phyloP scores from a whole-genome alignment of 2,329 filamentous ascomycete genomes.

The Keithomyces neogunnii region DNA sequence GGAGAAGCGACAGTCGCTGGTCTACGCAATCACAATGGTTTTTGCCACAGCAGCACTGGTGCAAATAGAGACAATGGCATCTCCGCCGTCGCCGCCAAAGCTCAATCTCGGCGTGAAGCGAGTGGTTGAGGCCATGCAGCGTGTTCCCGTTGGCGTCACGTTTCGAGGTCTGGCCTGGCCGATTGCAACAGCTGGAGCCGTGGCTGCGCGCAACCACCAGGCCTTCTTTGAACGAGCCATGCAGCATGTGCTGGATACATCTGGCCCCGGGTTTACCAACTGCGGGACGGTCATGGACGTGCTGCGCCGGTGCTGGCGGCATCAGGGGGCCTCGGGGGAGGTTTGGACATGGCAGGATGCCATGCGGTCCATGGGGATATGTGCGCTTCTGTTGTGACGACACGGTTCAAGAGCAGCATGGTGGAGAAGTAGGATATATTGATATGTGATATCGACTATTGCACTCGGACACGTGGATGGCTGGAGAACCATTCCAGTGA shows the following conservation, averaged over 20 bases:
- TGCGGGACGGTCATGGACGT: conserved; percentile 11
- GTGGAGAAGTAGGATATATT: neutral
- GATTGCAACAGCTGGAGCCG: conserved; percentile 10
- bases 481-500: no score
- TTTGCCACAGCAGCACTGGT: conserved; percentile 11
- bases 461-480: no score
- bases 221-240: conserved; percentile 11
- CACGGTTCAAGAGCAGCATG: neutral
- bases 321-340: neutral
- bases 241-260: conserved; percentile 1
- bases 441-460: neutral
- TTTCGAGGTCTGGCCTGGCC: conserved; percentile 11
- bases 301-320: conserved; percentile 10
- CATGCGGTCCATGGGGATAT: conserved; percentile 12
- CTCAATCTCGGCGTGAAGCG: neutral
- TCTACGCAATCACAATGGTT: conserved; percentile 4
- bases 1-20: neutral
- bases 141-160: conserved; percentile 7
- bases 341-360: conserved; percentile 11
- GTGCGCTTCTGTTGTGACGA: conserved; percentile 11
- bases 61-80: conserved; percentile 6
- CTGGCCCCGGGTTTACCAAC: conserved; percentile 11
- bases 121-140: conserved; percentile 7
- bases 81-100: neutral
- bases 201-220: conserved; percentile 9